phyloP scores from a whole-genome alignment of 345 rosid genomes.

The Populus davidiana region DNA sequence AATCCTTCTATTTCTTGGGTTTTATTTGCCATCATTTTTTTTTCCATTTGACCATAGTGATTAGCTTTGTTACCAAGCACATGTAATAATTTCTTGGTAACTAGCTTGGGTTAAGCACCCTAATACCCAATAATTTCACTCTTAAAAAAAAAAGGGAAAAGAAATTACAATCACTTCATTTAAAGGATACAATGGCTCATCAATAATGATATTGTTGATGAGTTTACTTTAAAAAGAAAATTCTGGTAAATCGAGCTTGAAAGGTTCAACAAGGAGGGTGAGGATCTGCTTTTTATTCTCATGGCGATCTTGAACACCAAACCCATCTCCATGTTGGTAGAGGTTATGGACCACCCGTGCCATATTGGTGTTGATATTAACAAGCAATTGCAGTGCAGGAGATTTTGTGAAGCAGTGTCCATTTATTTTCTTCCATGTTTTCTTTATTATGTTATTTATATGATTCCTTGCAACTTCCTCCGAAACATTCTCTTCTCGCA shows the following conservation, averaged over 20 bases:
- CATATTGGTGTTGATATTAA: constrained; percentile 22
- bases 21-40: too few species aligned
- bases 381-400: constrained; percentile 17
- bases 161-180: too few species aligned
- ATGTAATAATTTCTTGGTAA: too few species aligned
- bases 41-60: too few species aligned
- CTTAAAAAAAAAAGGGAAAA: too few species aligned
- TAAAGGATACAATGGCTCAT: too few species aligned
- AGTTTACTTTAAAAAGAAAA: neutral
- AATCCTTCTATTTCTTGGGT: too few species aligned
- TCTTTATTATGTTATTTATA: constrained; percentile 25
- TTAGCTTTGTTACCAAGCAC: too few species aligned
- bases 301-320: constrained; percentile 38
- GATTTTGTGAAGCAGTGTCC: constrained; percentile 15
- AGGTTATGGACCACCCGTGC: constrained; percentile 43
- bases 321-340: constrained; percentile 48
- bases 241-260: neutral
- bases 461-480: constrained; percentile 37
- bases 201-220: too few species aligned
- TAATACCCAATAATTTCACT: too few species aligned
- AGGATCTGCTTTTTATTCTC: constrained; percentile 27
- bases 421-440: constrained; percentile 43
- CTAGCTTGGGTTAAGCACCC: too few species aligned
- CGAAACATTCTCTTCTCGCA: constrained; percentile 38
- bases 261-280: constrained; percentile 37